Conservation (phyloP, 805 yeast genomes). For the Metschnikowia cubensis region DNA sequence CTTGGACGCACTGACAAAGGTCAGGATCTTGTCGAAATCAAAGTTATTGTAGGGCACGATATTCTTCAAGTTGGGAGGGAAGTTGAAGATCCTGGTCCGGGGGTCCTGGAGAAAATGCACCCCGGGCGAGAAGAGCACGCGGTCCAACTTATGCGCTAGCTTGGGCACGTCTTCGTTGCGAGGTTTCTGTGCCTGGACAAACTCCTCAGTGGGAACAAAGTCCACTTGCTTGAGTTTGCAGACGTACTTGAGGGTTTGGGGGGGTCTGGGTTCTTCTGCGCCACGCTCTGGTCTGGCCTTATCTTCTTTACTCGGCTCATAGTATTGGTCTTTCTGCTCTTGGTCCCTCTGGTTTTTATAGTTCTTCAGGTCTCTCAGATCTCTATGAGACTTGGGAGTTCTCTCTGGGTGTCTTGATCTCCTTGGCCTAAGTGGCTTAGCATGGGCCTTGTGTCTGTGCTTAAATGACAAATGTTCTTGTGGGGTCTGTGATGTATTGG, state of each 20-base stretch:
- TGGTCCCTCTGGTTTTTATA: too few species aligned
- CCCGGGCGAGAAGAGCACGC: slow-evolving; percentile 76
- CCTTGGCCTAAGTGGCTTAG: not conserved
- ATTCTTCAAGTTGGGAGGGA: slow-evolving; percentile 52
- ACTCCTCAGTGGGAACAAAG: slow-evolving; percentile 3
- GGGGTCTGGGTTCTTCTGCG: not conserved
- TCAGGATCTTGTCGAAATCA: slow-evolving; percentile 52
- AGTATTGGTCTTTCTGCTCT: too few species aligned
- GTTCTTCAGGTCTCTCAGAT: not conserved
- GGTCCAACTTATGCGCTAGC: slow-evolving; percentile 62
- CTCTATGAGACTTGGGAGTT: not conserved
- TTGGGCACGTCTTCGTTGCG: slow-evolving; percentile 42
- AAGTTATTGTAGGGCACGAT: slow-evolving; percentile 63
- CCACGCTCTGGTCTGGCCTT: not conserved
- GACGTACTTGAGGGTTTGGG: not conserved
- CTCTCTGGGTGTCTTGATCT: not conserved
- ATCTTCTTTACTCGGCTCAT: too few species aligned
- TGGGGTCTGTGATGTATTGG: not conserved
- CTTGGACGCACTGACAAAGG: slow-evolving; percentile 63
- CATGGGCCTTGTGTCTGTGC: not conserved
- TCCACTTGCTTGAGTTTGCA: not conserved
- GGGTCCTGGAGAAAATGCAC: slow-evolving; percentile 77
- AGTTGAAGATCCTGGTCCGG: slow-evolving; percentile 69
- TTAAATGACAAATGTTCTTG: not conserved
- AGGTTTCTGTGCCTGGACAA: slow-evolving; percentile 19